A percentile compares a stretch with the other conserved stretches of the same genome.
phyloP scores from a whole-genome alignment of 495 filamentous ascomycete species.

The Lasiosphaeria hispida region DNA sequence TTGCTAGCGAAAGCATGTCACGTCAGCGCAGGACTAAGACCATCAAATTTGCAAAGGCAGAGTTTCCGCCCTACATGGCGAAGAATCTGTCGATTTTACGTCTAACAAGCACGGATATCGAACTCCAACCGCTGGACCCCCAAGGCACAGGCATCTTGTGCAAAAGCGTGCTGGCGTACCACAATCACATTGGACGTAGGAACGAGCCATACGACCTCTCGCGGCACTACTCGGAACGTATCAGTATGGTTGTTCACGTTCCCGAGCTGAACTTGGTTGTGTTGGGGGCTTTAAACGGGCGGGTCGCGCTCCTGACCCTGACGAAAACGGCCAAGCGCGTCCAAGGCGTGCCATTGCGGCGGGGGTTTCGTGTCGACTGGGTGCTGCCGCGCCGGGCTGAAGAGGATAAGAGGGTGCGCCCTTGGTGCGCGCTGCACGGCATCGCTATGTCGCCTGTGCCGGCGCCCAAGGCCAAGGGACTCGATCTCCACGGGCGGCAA shows the following conservation, averaged over 20 bases:
- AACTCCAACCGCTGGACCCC: conserved; percentile 50
- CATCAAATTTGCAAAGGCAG: conserved; percentile 5
- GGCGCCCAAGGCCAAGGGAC: conserved; percentile 51
- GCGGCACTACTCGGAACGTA: conserved; percentile 55
- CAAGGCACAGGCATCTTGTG: conserved; percentile 37
- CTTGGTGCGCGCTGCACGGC: conserved; percentile 40
- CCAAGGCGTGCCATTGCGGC: conserved; percentile 20
- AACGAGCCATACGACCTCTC: conserved; percentile 35
- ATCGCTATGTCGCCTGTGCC: conserved; percentile 42
- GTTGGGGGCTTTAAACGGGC: conserved; percentile 69
- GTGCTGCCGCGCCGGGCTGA: conserved; percentile 42
- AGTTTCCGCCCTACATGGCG: conserved; percentile 9
- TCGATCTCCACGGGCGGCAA: conserved; percentile 32
- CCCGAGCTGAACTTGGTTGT: conserved; percentile 77
- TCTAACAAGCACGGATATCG: conserved; percentile 57
- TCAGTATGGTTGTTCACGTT: conserved; percentile 74
- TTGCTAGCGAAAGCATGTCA: neutral
- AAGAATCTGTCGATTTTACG: conserved; percentile 49
- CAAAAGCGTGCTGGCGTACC: conserved; percentile 45
- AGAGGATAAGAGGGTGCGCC: conserved; percentile 34
- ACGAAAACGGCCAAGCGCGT: conserved; percentile 53
- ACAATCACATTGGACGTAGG: conserved; percentile 46
- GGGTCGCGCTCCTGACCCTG: conserved; percentile 70
- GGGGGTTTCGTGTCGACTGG: conserved; percentile 44
- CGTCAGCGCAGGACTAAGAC: conserved; percentile 5